A percentile compares a stretch with the other conserved stretches of the same genome.
Conservation (phyloP, 305 asterid genomes). For the Solanum chacoense region DNA sequence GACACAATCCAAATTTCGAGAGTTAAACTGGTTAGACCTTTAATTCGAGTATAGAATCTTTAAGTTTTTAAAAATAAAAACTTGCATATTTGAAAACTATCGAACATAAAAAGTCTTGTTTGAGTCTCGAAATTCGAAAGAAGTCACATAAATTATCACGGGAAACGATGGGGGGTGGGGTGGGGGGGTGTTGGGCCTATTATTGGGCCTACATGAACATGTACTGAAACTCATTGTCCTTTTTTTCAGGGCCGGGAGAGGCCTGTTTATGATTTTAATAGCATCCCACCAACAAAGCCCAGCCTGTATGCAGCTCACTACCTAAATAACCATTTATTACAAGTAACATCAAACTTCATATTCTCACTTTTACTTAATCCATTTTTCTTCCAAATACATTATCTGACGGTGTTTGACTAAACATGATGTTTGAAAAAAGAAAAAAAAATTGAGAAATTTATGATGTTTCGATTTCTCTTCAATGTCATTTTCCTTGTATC, state of each 20-base stretch:
- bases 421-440: not conserved
- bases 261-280: not conserved
- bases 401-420: not conserved
- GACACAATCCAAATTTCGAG: not conserved
- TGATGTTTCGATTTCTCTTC: not conserved
- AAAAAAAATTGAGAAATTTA: not conserved
- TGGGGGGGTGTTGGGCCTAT: not conserved
- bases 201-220: not conserved
- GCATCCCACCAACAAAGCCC: slow-evolving; percentile 3
- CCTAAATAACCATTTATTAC: not conserved
- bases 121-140: not conserved
- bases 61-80: not conserved
- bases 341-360: not conserved
- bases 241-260: not conserved
- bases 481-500: not conserved
- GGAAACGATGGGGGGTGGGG: not conserved
- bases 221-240: slow-evolving; percentile 1
- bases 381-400: not conserved
- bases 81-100: too few relatives aligned
- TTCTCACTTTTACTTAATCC: not conserved
- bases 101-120: too few relatives aligned
- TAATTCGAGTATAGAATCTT: not conserved
- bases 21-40: not conserved
- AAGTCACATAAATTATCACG: not conserved
- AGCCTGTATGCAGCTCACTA: slow-evolving; percentile 13